A percentile compares a stretch with the other conserved stretches of the same genome.
phyloP scores from a whole-genome alignment of 2,329 filamentous ascomycete genomes.

The Diplodia sapinea region DNA sequence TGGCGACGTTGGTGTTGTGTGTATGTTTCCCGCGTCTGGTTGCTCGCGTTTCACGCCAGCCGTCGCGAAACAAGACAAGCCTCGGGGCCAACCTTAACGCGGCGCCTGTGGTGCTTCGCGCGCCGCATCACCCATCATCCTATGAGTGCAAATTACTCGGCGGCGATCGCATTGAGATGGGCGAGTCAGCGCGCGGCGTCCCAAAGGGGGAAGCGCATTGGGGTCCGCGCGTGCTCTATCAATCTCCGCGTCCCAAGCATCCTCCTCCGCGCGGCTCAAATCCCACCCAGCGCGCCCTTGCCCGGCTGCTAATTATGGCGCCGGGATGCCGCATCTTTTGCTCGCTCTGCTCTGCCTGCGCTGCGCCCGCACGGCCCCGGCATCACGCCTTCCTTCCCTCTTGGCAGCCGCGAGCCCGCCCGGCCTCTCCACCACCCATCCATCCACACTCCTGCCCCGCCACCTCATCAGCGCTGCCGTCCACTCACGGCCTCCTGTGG shows the following conservation, averaged over 20 bases:
- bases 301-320: slow-evolving; percentile 9
- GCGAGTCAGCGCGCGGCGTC: slow-evolving; percentile 13
- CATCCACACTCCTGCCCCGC: slow-evolving; percentile 9
- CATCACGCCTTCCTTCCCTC: slow-evolving; percentile 2
- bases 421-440: background rate
- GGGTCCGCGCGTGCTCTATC: background rate
- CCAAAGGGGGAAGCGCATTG: slow-evolving; percentile 8
- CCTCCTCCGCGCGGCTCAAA: background rate
- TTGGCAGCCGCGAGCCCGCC: background rate
- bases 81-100: slow-evolving; percentile 1
- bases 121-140: slow-evolving; percentile 1
- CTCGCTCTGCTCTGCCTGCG: background rate
- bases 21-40: background rate
- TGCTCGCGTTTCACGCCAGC: slow-evolving; percentile 10
- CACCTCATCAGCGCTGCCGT: slow-evolving; percentile 18
- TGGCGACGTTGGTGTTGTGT: background rate
- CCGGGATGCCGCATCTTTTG: background rate
- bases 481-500: background rate
- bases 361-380: background rate
- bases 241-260: slow-evolving; percentile 18
- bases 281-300: background rate
- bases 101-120: slow-evolving; percentile 14
- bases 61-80: slow-evolving; percentile 21
- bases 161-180: slow-evolving; percentile 7
- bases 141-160: slow-evolving; percentile 16